A percentile compares a stretch with the other conserved stretches of the same genome.
phyloP scores from a whole-genome alignment of 2,329 filamentous ascomycete species.

The Trematosphaeria pertusa region DNA sequence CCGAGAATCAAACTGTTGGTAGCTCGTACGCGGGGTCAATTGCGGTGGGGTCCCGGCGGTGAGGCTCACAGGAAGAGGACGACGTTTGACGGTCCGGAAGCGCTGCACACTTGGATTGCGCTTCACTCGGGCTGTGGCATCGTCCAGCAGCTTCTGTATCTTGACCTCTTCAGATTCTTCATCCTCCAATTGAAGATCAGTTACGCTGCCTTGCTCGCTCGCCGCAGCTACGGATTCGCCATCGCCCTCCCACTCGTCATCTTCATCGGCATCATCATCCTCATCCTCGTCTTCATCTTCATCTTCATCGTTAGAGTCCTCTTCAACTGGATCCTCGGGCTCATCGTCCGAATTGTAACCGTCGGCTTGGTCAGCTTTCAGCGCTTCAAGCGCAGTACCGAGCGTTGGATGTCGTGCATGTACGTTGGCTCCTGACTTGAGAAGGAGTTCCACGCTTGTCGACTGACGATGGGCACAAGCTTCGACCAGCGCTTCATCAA shows the following conservation, averaged over 20 bases:
- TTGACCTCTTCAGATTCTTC: constrained; percentile 23
- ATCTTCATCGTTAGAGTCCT: constrained; percentile 13
- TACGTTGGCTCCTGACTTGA: constrained; percentile 28
- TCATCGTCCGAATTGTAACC: constrained; percentile 29
- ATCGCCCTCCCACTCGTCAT: constrained; percentile 23
- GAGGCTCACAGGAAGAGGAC: constrained; percentile 6
- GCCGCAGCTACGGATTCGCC: constrained; percentile 13
- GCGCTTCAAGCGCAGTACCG: constrained; percentile 20
- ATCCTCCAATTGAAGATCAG: constrained; percentile 24
- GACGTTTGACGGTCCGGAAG: constrained; percentile 23
- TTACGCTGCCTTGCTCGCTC: constrained; percentile 26
- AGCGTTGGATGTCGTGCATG: constrained; percentile 21
- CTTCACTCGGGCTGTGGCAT: constrained; percentile 27
- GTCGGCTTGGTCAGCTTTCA: constrained; percentile 16
- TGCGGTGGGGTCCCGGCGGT: constrained; percentile 5
- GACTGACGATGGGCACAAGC: constrained; percentile 28
- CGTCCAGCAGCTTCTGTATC: constrained; percentile 28
- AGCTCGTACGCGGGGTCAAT: background rate
- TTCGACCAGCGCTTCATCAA: constrained; percentile 31
- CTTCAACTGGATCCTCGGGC: constrained; percentile 11
- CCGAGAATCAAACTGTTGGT: background rate
- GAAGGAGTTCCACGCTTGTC: constrained; percentile 22
- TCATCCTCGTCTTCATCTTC: constrained; percentile 20
- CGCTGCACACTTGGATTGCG: constrained; percentile 29
- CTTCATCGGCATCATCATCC: constrained; percentile 13